Conservation (phyloP, 192 early-diverging fungal genomes). For the Coemansia sp. region DNA sequence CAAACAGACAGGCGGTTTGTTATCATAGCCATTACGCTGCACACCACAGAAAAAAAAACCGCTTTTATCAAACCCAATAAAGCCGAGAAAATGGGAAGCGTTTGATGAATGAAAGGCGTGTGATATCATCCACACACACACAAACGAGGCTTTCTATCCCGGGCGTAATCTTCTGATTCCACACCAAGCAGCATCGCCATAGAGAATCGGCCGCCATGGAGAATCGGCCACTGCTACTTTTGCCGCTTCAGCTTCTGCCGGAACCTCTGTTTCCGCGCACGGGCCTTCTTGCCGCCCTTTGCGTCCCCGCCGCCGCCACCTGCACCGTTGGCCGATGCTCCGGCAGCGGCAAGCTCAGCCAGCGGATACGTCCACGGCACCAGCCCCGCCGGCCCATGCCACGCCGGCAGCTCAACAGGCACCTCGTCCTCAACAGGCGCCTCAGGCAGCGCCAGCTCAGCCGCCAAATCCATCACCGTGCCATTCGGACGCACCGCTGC, state of each 20-base stretch:
- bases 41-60: too few relatives aligned
- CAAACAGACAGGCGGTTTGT: too few relatives aligned
- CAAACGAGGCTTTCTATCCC: too few relatives aligned
- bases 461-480: conserved; percentile 23
- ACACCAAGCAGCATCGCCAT: too few relatives aligned
- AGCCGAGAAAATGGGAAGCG: background rate
- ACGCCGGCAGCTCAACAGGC: conserved; percentile 28
- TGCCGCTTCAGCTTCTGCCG: too few relatives aligned
- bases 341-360: conserved; percentile 7
- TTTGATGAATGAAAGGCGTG: too few relatives aligned
- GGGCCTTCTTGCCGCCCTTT: conserved; percentile 7
- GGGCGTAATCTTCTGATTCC: too few relatives aligned
- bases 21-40: too few relatives aligned
- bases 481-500: conserved; percentile 4
- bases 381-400: conserved; percentile 26
- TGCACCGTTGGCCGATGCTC: background rate
- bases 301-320: background rate
- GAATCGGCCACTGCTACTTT: too few relatives aligned
- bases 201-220: too few relatives aligned
- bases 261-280: background rate
- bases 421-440: conserved; percentile 40
- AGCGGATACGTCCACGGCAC: conserved; percentile 43
- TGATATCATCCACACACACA: too few relatives aligned
- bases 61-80: background rate
- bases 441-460: conserved; percentile 21